Percentiles rank a stretch among this genome's conserved stretches.
Conservation (phyloP, 73 alveolate species). For the Urostyla sp. region DNA sequence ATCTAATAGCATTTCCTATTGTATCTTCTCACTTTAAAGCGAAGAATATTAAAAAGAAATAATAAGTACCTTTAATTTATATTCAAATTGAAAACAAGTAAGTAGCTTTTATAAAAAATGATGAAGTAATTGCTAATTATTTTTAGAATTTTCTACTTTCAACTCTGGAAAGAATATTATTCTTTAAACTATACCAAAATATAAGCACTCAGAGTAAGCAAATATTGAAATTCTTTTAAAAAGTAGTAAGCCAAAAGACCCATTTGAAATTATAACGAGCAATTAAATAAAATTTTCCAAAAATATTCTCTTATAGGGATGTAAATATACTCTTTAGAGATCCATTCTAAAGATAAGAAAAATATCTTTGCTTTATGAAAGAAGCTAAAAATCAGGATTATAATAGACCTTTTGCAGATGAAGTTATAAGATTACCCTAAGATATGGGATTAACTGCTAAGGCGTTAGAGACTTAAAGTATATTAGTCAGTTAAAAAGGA, state of each 20-base stretch:
- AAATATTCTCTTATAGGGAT: not conserved
- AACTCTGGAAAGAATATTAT: constrained; percentile 7
- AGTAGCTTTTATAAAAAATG: constrained; percentile 31
- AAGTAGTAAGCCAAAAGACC: not conserved
- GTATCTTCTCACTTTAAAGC: not conserved
- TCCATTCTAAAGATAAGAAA: constrained; percentile 7
- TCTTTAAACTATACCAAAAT: not conserved
- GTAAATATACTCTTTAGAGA: constrained; percentile 21
- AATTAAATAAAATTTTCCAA: not conserved
- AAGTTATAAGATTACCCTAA: constrained; percentile 3
- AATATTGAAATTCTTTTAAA: not conserved
- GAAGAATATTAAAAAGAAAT: not conserved
- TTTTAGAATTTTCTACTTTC: constrained; percentile 6
- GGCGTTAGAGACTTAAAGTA: not conserved
- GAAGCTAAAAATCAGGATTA: not conserved
- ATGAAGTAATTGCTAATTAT: constrained; percentile 38
- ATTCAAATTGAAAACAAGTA: constrained; percentile 7
- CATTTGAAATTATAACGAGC: constrained; percentile 2
- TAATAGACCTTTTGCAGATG: not conserved
- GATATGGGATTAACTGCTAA: constrained; percentile 37
- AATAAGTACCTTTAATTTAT: not conserved
- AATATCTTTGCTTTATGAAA: constrained; percentile 17
- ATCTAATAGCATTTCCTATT: constrained; percentile 33
- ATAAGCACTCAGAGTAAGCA: not conserved
- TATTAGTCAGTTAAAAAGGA: constrained; percentile 8